A percentile compares a stretch with the other conserved stretches of the same genome.
These are phyloP conservation scores for Gymnopilus junonius DNA, from an alignment of 768 basidiomycete genomes.

Conservation along the genomic window DNA sequence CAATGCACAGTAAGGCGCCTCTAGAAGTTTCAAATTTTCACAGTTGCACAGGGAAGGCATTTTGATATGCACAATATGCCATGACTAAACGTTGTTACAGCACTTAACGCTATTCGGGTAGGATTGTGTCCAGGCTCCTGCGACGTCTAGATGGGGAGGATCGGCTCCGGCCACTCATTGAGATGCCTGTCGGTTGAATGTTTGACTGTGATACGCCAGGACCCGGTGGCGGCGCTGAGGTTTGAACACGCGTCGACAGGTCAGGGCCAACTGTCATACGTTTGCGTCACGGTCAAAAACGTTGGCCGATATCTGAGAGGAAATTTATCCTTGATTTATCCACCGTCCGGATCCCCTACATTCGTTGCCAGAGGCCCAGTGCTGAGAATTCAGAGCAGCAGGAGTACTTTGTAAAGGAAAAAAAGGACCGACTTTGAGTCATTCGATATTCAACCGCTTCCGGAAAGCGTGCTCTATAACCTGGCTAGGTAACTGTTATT, in stretches of 20 bases:
- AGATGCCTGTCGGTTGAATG: neutral
- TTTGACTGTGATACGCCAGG: neutral
- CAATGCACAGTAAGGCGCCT: neutral
- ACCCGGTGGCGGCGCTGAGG: slow-evolving; percentile 2
- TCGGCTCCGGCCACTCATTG: neutral
- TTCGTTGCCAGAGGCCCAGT: neutral
- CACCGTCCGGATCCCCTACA: neutral
- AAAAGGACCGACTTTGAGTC: too few relatives aligned
- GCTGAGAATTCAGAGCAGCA: too few relatives aligned
- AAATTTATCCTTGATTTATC: neutral
- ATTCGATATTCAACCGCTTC: too few relatives aligned
- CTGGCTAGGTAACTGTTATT: too few relatives aligned
- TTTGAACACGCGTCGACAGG: neutral
- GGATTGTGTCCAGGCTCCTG: neutral
- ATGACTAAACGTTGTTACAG: neutral
- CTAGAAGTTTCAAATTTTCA: neutral
- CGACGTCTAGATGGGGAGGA: neutral
- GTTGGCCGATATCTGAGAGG: neutral
- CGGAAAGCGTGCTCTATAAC: too few relatives aligned
- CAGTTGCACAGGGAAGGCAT: neutral
- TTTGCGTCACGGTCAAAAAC: neutral
- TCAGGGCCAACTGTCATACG: neutral
- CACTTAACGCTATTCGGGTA: neutral
- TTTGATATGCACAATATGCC: neutral
- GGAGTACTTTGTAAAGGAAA: too few relatives aligned